Conservation (phyloP, 306 rosid genomes). For the Sicyos edulis region DNA sequence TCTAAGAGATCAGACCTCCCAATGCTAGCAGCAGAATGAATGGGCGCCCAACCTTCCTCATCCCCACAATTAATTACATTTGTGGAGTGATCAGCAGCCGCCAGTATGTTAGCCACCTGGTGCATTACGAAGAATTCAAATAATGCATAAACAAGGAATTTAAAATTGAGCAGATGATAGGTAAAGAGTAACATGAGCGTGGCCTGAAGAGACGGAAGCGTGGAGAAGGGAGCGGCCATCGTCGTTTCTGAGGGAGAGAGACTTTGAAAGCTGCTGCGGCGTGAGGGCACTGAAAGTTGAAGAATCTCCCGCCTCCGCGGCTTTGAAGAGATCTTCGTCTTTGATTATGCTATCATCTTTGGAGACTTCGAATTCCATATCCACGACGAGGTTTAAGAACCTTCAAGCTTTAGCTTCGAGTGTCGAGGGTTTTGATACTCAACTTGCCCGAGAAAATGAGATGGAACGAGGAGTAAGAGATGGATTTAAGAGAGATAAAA, state of each 20-base stretch:
- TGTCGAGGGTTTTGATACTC: neutral
- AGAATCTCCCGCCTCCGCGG: slow-evolving; percentile 63
- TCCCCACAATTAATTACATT: slow-evolving; percentile 52
- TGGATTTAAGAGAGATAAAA: too few relatives aligned
- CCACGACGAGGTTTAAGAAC: slow-evolving; percentile 19
- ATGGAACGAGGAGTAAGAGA: too few relatives aligned
- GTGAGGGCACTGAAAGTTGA: slow-evolving; percentile 44
- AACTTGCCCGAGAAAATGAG: too few relatives aligned
- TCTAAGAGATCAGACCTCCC: slow-evolving; percentile 56
- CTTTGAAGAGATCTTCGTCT: slow-evolving; percentile 56
- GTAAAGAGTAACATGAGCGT: slow-evolving; percentile 45
- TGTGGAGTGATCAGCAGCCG: slow-evolving; percentile 42
- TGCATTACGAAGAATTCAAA: slow-evolving; percentile 3
- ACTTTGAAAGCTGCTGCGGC: slow-evolving; percentile 38
- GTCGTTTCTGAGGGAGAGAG: slow-evolving; percentile 61
- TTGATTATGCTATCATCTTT: slow-evolving; percentile 25
- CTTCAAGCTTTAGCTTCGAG: neutral
- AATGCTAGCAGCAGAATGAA: slow-evolving; percentile 88
- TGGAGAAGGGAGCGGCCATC: slow-evolving; percentile 82
- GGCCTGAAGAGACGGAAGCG: slow-evolving; percentile 62
- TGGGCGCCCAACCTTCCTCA: slow-evolving; percentile 95
- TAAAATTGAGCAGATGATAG: too few relatives aligned
- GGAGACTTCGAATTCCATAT: slow-evolving; percentile 54
- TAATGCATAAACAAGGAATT: neutral
- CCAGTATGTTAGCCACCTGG: slow-evolving; percentile 55